These are phyloP conservation scores for Cordyceps farinosa DNA, from an alignment of 2,329 filamentous ascomycete species.

Conservation along the genomic window DNA sequence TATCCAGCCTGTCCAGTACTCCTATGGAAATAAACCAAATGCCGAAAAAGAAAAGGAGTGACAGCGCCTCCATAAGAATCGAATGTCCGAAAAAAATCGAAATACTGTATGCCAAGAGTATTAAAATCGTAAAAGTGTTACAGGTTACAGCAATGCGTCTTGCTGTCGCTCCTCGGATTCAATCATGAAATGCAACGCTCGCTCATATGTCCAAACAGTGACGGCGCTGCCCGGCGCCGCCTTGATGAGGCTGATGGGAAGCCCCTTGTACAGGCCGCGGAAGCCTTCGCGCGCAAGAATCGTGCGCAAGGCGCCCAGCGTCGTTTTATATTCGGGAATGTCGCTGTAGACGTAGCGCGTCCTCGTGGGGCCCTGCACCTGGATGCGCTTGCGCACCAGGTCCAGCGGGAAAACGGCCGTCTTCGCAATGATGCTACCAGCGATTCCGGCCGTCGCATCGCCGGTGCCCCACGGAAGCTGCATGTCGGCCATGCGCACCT, in stretches of 20 bases:
- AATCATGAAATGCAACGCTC: conserved; percentile 60
- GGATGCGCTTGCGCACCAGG: conserved; percentile 84
- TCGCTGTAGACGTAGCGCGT: conserved; percentile 75
- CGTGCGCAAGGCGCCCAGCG: conserved; percentile 60
- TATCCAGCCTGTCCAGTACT: background rate
- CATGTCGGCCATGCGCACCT: conserved; percentile 53
- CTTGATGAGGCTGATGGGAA: conserved; percentile 87
- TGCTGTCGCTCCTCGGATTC: conserved; percentile 32
- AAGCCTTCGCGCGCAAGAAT: conserved; percentile 73
- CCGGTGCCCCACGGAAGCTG: conserved; percentile 68
- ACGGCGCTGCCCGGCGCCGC: conserved; percentile 89
- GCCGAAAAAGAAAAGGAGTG: background rate
- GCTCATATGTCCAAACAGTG: conserved; percentile 93
- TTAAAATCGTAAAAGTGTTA: background rate
- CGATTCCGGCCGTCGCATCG: conserved; percentile 77
- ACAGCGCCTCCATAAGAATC: background rate
- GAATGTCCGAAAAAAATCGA: background rate
- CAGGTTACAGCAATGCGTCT: conserved; percentile 18
- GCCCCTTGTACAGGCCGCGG: conserved; percentile 79
- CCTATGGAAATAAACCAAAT: background rate
- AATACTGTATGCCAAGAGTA: background rate
- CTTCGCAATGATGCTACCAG: conserved; percentile 79
- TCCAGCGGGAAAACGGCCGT: conserved; percentile 91
- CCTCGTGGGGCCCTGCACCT: conserved; percentile 90
- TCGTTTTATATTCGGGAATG: conserved; percentile 76